Percentiles rank a stretch among this genome's conserved stretches.
These are phyloP conservation scores for Teratosphaeria nubilosa DNA, from an alignment of 2,329 filamentous ascomycete genomes.

Conservation along the genomic window DNA sequence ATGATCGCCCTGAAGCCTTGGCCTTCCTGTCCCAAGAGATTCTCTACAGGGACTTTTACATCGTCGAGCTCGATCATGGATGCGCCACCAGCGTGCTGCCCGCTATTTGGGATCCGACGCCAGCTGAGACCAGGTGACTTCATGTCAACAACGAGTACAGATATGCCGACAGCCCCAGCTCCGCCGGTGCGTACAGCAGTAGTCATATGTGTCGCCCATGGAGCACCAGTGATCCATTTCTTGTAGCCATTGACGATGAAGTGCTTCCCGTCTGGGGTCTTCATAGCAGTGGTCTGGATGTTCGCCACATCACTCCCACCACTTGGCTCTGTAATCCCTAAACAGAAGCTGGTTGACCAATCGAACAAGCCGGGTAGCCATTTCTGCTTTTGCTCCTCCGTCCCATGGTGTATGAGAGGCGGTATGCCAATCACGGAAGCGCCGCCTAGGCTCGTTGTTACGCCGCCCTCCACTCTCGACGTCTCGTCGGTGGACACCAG, in stretches of 20 bases:
- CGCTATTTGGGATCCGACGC: constrained; percentile 52
- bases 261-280: constrained; percentile 32
- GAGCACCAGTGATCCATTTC: constrained; percentile 47
- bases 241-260: constrained; percentile 58
- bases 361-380: constrained; percentile 52
- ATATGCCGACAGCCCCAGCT: constrained; percentile 44
- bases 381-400: constrained; percentile 45
- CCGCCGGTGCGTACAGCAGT: constrained; percentile 52
- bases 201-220: constrained; percentile 24
- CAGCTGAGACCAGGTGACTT: constrained; percentile 40
- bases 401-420: constrained; percentile 54
- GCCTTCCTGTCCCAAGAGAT: constrained; percentile 46
- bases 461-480: constrained; percentile 35
- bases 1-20: constrained; percentile 49
- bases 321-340: constrained; percentile 54
- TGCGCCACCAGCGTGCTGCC: constrained; percentile 53
- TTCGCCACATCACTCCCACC: constrained; percentile 56
- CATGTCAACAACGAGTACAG: constrained; percentile 48
- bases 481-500: constrained; percentile 24
- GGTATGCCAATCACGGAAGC: constrained; percentile 54
- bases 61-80: constrained; percentile 43
- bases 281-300: constrained; percentile 49
- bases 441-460: constrained; percentile 48
- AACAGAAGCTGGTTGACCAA: constrained; percentile 51
- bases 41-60: constrained; percentile 44